These are phyloP conservation scores for Carex littledalei DNA, from an alignment of 176 grass and related monocot genomes.

Conservation along the genomic window DNA sequence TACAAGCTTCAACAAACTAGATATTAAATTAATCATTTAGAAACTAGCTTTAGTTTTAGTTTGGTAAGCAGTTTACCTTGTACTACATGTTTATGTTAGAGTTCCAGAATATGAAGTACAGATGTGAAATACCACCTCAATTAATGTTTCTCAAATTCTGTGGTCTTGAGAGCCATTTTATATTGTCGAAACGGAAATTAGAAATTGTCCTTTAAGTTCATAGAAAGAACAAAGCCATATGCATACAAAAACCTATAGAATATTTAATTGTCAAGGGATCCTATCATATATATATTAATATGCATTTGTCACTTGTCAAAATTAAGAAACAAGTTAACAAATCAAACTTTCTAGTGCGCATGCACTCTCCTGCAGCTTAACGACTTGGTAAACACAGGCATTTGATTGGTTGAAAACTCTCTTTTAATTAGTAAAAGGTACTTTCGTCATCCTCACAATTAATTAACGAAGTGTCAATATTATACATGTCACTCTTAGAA, in stretches of 20 bases:
- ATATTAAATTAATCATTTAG: not conserved
- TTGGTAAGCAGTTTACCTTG: not conserved
- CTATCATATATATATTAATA: not conserved
- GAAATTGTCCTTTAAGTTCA: not conserved
- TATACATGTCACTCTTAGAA: not conserved
- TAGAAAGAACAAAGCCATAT: not conserved
- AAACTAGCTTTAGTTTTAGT: not conserved
- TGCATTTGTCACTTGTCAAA: not conserved
- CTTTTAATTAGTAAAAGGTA: not conserved
- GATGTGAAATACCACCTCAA: not conserved
- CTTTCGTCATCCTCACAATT: not conserved
- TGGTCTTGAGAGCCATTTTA: not conserved
- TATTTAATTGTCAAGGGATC: not conserved
- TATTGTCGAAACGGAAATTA: not conserved
- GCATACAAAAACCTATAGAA: not conserved
- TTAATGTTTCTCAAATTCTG: not conserved
- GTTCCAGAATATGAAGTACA: not conserved
- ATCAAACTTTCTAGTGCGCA: not conserved
- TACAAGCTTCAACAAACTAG: not conserved
- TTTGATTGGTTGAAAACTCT: not conserved
- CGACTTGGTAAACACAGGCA: not conserved
- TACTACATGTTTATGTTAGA: slow-evolving; percentile 1
- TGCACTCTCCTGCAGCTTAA: not conserved
- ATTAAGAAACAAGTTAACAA: not conserved
- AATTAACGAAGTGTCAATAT: not conserved